Conservation (phyloP, 768 basidiomycete species). For the Suillus clintonianus region DNA sequence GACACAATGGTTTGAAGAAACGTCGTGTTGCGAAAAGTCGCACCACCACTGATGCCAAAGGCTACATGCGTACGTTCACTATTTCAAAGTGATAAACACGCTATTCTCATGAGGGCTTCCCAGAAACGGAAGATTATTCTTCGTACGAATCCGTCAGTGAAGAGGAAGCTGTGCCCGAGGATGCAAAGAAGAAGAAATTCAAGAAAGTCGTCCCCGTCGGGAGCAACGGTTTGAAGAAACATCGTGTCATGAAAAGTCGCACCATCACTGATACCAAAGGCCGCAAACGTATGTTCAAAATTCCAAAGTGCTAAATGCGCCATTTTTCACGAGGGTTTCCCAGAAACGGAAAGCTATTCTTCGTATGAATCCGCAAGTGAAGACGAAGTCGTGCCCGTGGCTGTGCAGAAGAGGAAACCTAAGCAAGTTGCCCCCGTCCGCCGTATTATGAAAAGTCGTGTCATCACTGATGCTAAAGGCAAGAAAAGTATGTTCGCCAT, state of each 20-base stretch:
- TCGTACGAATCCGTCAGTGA: constrained; percentile 79
- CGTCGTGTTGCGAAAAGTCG: constrained; percentile 62
- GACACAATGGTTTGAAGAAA: constrained; percentile 78
- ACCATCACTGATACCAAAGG: constrained; percentile 63
- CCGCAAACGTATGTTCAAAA: constrained; percentile 58
- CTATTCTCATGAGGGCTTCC: neutral
- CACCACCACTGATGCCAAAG: constrained; percentile 59
- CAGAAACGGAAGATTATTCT: constrained; percentile 79
- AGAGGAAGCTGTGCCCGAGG: constrained; percentile 40
- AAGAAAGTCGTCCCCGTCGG: constrained; percentile 72
- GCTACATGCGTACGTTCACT: constrained; percentile 64
- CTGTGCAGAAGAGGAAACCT: constrained; percentile 10
- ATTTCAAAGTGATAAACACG: neutral
- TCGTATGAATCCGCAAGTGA: constrained; percentile 79
- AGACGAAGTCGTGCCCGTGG: constrained; percentile 40
- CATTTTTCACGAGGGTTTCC: neutral
- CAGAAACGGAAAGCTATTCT: constrained; percentile 79
- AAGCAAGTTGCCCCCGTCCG: constrained; percentile 70
- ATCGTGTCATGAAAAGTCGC: constrained; percentile 60
- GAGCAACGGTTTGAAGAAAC: constrained; percentile 76
- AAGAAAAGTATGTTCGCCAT: constrained; percentile 59
- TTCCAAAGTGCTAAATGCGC: neutral
- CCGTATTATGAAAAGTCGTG: constrained; percentile 60
- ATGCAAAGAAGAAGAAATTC: constrained; percentile 33
- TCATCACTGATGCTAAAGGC: constrained; percentile 61